Evolutionary conservation across 2,329 filamentous ascomycete species (phyloP).

Genomic region (Didymella segeticola): DNA sequence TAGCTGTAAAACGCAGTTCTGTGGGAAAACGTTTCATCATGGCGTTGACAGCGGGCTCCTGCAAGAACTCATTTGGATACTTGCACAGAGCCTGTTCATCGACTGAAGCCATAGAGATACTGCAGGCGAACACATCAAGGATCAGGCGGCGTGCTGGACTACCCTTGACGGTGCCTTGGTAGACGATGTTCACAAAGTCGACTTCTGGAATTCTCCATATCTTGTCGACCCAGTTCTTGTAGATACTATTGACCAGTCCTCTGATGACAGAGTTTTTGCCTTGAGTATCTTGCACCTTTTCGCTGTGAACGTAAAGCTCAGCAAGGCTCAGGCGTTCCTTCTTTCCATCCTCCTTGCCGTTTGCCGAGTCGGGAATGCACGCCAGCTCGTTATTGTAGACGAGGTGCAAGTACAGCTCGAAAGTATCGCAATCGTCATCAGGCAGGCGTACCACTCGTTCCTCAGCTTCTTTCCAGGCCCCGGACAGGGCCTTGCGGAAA

Average conservation of each 20-base stretch:
- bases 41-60: no score
- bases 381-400: slow-evolving; percentile 3
- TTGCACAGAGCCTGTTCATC: no score
- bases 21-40: no score
- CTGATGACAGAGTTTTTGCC: neutral
- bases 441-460: slow-evolving; percentile 5
- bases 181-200: neutral
- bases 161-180: neutral
- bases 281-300: slow-evolving; percentile 21
- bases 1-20: no score
- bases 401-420: slow-evolving; percentile 6
- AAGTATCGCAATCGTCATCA: slow-evolving; percentile 2
- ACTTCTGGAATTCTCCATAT: neutral
- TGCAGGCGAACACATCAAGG: neutral
- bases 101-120: no score
- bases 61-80: no score
- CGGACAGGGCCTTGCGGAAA: slow-evolving; percentile 12
- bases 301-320: slow-evolving; percentile 19
- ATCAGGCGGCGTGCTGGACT: neutral
- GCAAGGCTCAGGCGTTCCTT: neutral
- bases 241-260: neutral
- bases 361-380: neutral
- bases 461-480: slow-evolving; percentile 10
- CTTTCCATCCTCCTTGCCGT: neutral
- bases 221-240: neutral